phyloP scores from a whole-genome alignment of 225 moss, liverwort and hornwort species.

The Neckera pumila region DNA sequence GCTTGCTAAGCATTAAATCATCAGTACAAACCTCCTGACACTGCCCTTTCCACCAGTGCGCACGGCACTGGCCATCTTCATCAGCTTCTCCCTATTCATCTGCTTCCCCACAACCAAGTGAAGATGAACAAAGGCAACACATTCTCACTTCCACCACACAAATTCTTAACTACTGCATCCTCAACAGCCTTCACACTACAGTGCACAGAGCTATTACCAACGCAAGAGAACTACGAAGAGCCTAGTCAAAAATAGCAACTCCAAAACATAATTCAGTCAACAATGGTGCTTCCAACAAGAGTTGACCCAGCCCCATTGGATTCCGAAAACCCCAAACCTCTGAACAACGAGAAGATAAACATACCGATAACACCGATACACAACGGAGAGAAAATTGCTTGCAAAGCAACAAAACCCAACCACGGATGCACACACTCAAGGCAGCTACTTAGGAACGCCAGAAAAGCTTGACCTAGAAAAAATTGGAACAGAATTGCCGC shows the following conservation, averaged over 20 bases:
- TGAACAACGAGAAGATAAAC: not conserved
- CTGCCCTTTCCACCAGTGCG: conserved; percentile 66
- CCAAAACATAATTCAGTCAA: not conserved
- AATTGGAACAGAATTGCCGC: not conserved
- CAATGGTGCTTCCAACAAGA: not conserved
- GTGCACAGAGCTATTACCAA: not conserved
- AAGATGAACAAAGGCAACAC: not conserved
- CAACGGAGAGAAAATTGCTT: not conserved
- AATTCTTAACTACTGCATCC: not conserved
- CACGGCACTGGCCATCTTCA: conserved; percentile 71
- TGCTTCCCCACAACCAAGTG: conserved; percentile 8
- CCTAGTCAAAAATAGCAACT: not conserved
- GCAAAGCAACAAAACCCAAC: not conserved
- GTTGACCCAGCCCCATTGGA: not conserved
- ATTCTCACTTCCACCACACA: not conserved
- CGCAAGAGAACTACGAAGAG: not conserved
- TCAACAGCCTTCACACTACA: not conserved
- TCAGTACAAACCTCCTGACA: conserved; percentile 35
- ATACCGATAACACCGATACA: not conserved
- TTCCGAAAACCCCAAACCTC: not conserved
- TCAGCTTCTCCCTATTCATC: conserved; percentile 70
- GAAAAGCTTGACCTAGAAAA: not conserved
- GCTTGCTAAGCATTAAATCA: not conserved
- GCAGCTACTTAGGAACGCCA: not conserved
- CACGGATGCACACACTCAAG: not conserved